phyloP scores from a whole-genome alignment of 441 rosid species.

The Corymbia citriodora region DNA sequence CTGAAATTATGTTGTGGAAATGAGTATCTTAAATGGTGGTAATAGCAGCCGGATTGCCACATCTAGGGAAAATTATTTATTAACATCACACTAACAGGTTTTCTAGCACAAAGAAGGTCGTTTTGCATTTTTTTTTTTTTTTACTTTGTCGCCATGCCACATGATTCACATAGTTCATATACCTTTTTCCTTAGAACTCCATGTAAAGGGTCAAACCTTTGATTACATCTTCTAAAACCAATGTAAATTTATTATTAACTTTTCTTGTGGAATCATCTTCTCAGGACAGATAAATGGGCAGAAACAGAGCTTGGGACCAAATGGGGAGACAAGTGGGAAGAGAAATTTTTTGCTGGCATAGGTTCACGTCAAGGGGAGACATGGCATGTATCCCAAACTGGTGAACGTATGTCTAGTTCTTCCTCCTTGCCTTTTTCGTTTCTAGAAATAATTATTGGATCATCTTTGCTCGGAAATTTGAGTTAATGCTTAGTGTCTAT shows the following conservation, averaged over 20 bases:
- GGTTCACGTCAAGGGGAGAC: constrained; percentile 99
- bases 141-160: neutral
- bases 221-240: neutral
- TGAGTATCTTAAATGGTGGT: neutral
- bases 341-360: constrained; percentile 87
- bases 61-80: neutral
- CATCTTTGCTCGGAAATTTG: neutral
- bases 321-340: constrained; percentile 99
- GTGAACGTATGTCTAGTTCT: constrained; percentile 53
- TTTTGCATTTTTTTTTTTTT: neutral
- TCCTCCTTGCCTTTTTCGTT: neutral
- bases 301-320: constrained; percentile 96
- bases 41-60: neutral
- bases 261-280: constrained; percentile 9
- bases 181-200: neutral
- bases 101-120: neutral
- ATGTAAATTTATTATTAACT: neutral
- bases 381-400: constrained; percentile 88
- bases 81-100: neutral
- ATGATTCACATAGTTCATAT: neutral
- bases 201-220: neutral
- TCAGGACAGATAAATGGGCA: constrained; percentile 99
- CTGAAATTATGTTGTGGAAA: neutral
- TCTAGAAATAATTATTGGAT: neutral
- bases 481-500: neutral